Evolutionary conservation across 331 rosid genomes (phyloP).

Genomic region (Phaseolus coccineus): DNA sequence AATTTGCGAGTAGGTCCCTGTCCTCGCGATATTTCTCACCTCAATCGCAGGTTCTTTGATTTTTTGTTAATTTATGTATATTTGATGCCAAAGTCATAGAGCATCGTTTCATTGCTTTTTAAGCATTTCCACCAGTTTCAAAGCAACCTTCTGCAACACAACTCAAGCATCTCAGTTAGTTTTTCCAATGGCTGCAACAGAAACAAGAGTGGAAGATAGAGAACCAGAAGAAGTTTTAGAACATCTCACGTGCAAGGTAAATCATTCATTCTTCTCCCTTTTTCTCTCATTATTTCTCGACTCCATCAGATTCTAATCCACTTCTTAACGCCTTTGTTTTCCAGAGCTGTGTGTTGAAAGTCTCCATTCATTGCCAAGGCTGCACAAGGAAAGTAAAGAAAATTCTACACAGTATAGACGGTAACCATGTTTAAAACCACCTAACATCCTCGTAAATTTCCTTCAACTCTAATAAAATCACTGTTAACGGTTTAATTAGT

Average conservation of each 20-base stretch:
- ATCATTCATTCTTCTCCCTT: not conserved
- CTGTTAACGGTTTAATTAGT: not conserved
- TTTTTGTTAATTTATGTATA: not conserved
- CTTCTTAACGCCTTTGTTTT: constrained; percentile 15
- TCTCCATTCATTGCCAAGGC: constrained; percentile 80
- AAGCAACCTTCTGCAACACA: not conserved
- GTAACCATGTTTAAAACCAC: constrained; percentile 41
- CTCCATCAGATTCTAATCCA: constrained; percentile 26
- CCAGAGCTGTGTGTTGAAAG: constrained; percentile 68
- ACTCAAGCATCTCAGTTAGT: not conserved
- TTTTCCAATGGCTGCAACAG: constrained; percentile 64
- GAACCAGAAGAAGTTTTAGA: constrained; percentile 52
- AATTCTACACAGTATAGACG: constrained; percentile 67
- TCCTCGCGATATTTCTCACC: not conserved
- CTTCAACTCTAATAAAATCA: not conserved
- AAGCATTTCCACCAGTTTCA: constrained; percentile 33
- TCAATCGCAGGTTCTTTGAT: not conserved
- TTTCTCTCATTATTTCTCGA: not conserved
- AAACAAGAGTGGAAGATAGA: constrained; percentile 44
- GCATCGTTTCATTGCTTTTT: constrained; percentile 24
- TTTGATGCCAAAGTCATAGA: constrained; percentile 11
- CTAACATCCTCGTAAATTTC: not conserved
- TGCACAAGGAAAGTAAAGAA: constrained; percentile 74
- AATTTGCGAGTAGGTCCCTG: not conserved
- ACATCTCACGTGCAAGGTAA: constrained; percentile 75